Conservation (phyloP, 2,329 filamentous ascomycete species). For the Pyrenophora graminea region DNA sequence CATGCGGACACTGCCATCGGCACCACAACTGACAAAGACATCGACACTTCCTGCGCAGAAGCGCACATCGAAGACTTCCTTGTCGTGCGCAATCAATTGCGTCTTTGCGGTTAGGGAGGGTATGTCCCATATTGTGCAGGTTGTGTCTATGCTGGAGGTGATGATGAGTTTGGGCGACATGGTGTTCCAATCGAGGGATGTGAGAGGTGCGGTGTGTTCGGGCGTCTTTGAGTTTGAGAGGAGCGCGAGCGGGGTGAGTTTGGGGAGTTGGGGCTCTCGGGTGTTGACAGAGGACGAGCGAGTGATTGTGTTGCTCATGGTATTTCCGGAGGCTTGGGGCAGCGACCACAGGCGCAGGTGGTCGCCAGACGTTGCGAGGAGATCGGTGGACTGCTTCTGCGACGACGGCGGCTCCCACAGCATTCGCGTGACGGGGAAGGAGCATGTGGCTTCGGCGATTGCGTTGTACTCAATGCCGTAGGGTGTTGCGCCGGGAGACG, state of each 20-base stretch:
- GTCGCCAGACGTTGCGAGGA: constrained; percentile 92
- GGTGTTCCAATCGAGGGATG: constrained; percentile 97
- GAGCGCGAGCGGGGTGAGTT: constrained; percentile 88
- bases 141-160: constrained; percentile 97
- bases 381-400: constrained; percentile 92
- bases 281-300: constrained; percentile 65
- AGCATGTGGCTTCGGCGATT: constrained; percentile 94
- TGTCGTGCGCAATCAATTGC: constrained; percentile 96
- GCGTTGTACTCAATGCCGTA: constrained; percentile 88
- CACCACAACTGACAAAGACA: constrained; percentile 96
- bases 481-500: constrained; percentile 70
- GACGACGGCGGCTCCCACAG: constrained; percentile 95
- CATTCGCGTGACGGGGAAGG: constrained; percentile 93
- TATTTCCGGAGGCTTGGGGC: constrained; percentile 57
- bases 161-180: constrained; percentile 97
- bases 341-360: constrained; percentile 93
- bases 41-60: constrained; percentile 99
- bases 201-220: constrained; percentile 94
- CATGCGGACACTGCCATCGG: constrained; percentile 97
- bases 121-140: constrained; percentile 99
- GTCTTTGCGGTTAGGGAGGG: constrained; percentile 97
- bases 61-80: constrained; percentile 96
- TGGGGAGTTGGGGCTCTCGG: constrained; percentile 67
- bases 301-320: constrained; percentile 72
- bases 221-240: constrained; percentile 98